Evolutionary conservation across 495 filamentous ascomycete species (phyloP).

Genomic region (Tuber melanosporum): DNA sequence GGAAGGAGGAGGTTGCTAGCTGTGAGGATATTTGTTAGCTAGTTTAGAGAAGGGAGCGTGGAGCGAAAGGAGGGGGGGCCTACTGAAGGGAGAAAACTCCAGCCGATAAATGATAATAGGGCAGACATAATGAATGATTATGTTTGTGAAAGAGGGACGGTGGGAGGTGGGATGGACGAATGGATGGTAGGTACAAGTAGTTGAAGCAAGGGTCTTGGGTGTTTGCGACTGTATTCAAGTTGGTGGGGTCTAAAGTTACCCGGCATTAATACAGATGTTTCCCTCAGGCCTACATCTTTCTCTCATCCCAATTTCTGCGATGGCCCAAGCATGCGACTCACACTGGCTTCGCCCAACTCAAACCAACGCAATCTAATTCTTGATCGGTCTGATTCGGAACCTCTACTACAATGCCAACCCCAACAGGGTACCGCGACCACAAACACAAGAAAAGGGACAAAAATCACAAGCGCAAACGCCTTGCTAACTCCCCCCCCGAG

Average conservation of each 20-base stretch:
- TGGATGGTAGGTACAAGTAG: not conserved
- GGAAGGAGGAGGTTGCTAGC: constrained; percentile 72
- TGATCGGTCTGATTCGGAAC: not conserved
- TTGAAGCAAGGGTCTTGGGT: not conserved
- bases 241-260: constrained; percentile 26
- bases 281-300: constrained; percentile 8
- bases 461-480: constrained; percentile 46
- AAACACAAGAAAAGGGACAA: constrained; percentile 53
- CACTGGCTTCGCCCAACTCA: constrained; percentile 31
- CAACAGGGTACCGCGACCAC: constrained; percentile 47
- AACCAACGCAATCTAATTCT: not conserved
- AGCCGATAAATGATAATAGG: constrained; percentile 70
- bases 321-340: not conserved
- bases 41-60: not conserved
- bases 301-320: constrained; percentile 3
- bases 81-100: constrained; percentile 73
- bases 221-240: not conserved
- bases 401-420: constrained; percentile 30
- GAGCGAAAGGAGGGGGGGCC: constrained; percentile 35
- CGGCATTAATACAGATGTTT: constrained; percentile 16
- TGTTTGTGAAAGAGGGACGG: constrained; percentile 9
- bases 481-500: constrained; percentile 40
- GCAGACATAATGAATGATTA: constrained; percentile 27
- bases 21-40: constrained; percentile 40
- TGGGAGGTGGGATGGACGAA: constrained; percentile 12